These are phyloP conservation scores for Triticum timopheevii DNA, from an alignment of 176 grass and related monocot species.

Conservation along the genomic window DNA sequence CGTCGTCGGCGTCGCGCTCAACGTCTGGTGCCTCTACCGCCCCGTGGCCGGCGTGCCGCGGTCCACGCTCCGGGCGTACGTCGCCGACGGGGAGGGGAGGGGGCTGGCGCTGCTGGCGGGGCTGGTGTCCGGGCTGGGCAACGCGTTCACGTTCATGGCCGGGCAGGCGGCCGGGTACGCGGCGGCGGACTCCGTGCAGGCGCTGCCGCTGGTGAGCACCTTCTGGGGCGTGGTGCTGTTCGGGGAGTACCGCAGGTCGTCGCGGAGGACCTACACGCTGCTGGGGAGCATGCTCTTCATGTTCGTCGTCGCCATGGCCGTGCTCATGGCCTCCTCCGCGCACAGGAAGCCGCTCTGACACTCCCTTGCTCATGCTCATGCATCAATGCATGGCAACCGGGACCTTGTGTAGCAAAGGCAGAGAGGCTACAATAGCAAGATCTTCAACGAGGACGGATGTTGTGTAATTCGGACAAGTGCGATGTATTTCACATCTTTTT, in stretches of 20 bases:
- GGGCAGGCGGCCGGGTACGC: slow-evolving; percentile 96
- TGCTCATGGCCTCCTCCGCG: slow-evolving; percentile 88
- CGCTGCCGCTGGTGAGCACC: slow-evolving; percentile 74
- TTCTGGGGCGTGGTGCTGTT: slow-evolving; percentile 71
- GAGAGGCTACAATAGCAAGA: too few relatives aligned
- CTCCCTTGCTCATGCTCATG: too few relatives aligned
- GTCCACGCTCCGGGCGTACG: slow-evolving; percentile 62
- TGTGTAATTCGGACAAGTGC: too few relatives aligned
- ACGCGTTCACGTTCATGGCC: slow-evolving; percentile 90
- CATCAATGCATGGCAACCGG: too few relatives aligned
- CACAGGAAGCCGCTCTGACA: slow-evolving; percentile 51
- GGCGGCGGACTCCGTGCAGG: slow-evolving; percentile 87
- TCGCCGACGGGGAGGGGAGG: slow-evolving; percentile 52
- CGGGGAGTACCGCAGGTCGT: slow-evolving; percentile 64
- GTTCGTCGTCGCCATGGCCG: slow-evolving; percentile 72
- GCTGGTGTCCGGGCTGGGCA: slow-evolving; percentile 72
- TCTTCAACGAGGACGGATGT: too few relatives aligned
- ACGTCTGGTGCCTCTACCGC: slow-evolving; percentile 72
- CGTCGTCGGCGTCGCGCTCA: slow-evolving; percentile 54
- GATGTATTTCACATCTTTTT: too few relatives aligned
- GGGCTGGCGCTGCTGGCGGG: slow-evolving; percentile 68
- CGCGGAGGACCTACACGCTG: slow-evolving; percentile 60
- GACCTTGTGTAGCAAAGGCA: too few relatives aligned
- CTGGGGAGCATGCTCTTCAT: slow-evolving; percentile 78
- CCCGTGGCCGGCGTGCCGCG: slow-evolving; percentile 68